Evolutionary conservation across 2,329 filamentous ascomycete genomes (phyloP), one percentile per base, ranked within the genome.

Genomic region (Penicillium nordicum): DNA sequence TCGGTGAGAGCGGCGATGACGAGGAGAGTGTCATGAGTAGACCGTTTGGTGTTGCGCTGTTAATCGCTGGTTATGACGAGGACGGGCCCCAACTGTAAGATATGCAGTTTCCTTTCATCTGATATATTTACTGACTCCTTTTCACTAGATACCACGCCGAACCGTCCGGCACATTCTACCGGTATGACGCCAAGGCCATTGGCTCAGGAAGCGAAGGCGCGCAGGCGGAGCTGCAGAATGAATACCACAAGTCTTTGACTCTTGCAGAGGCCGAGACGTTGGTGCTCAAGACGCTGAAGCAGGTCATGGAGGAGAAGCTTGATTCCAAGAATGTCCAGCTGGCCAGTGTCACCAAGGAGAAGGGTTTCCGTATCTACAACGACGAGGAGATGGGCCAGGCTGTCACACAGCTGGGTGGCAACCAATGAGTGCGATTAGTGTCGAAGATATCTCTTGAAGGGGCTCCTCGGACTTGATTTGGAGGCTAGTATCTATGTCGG

Each of bases 271-370:
- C 94, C 57, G 94, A 99, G 80, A 94, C 92, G 4, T 80, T 99
- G 64, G 92, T 96, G 50, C 82, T 99, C 71, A 97, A 97, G 85
- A 99, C 94, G 37, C 78, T 99, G 75, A 99, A 97, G 84, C 94
- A 99, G 80, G 94, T 99, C 67, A 99, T 99, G 94, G 94, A 99
- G 80, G 94, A 99, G 86, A 99, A 99, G 82, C 83, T 99, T 59
- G 94, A 99, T 74, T 85, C 92, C 63, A 99, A 99, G 85, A 99
- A 99, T 73, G 94, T 99, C 64, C 94, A 99, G 81, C 78, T 99
- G 67, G 94, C 94, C 52, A 97, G 93, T 73, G 94, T 99, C 56
- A 99, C 94, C 61, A 96, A 92, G 82, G 93, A 97, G 65, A 93
- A 90, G 79, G 94, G 94, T 55, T 99, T 99, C 84, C 88, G 91